Base-by-base conservation (phyloP, 2,329 filamentous ascomycete species). In the Teratosphaeria epicoccoides region DNA sequence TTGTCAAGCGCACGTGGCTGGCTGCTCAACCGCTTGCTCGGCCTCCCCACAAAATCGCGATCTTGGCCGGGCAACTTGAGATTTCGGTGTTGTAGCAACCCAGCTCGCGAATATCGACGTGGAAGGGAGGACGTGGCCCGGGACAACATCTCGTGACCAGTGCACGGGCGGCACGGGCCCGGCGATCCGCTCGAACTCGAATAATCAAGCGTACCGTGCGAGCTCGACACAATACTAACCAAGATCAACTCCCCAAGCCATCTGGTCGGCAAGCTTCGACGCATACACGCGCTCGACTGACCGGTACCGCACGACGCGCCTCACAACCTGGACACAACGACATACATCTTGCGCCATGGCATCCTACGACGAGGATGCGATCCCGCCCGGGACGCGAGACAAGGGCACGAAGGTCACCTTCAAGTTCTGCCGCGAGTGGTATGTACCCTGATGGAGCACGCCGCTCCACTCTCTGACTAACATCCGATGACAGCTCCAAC, bases 381-480 rank as follows among this genome's bases (percentile, higher is more conserved):
- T 63, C 46, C 58, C 58, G 9, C 58, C 55, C 12, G 46, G n/a
- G 23, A 47, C 57, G 46, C 53, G 62, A 40, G 61, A 62, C 14
- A 62, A 64, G 58, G 83, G 66, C 45, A 72, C 91, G 72, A 88
- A 95, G 70, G 90, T 97, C 71, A 89, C 88, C 46, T 98, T 97
- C 73, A 85, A 88, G 66, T 98, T 98, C 79, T 98, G 93, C 76
- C 89, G 88, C 63, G 93, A 98, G 78, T 98, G 93, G 84, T 85
- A 71, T 63, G 73, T 26, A 28, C 48, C 44, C 50, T 29, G 25
- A 14, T 48, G 11, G 14, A 9, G 47, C 20, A 52, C 49, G 23
- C 22, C 25, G 33, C 17, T 24, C 5, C 43, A n/a, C 20, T 24
- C 22, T 17, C 25, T 20, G 43, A 22, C 9, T n/a, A 49, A 33